Conservation (phyloP, 345 rosid genomes). For the Bruguiera sexangula region DNA sequence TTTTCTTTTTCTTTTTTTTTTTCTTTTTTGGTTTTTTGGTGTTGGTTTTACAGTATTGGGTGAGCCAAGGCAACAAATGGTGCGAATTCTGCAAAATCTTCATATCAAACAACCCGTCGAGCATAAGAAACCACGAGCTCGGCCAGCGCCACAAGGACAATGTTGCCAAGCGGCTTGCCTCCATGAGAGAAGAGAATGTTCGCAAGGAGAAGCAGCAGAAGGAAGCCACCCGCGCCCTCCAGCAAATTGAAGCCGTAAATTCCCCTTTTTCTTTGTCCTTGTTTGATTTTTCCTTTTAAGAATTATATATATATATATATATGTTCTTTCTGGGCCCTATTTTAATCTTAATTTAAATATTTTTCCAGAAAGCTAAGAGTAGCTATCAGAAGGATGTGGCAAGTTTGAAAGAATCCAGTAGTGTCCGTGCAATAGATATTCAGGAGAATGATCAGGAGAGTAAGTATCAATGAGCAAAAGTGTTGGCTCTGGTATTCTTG, state of each 20-base stretch:
- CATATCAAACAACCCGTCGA: constrained; percentile 69
- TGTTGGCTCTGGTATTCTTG: constrained; percentile 2
- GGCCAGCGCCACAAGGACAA: constrained; percentile 75
- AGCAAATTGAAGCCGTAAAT: constrained; percentile 93
- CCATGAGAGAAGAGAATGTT: constrained; percentile 72
- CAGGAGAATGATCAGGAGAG: constrained; percentile 51
- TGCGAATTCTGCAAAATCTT: constrained; percentile 93
- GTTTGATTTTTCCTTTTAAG: not conserved
- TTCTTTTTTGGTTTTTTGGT: no score
- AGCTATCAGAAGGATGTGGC: constrained; percentile 92
- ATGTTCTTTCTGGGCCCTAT: no score
- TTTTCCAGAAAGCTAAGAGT: constrained; percentile 79
- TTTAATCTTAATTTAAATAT: not conserved
- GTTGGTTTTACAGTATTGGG: constrained; percentile 64
- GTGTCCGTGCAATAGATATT: constrained; percentile 39
- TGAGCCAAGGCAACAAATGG: constrained; percentile 96
- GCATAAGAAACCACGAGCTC: constrained; percentile 92
- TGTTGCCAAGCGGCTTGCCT: constrained; percentile 65
- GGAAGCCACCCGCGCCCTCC: constrained; percentile 61
- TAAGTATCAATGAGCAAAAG: constrained; percentile 29
- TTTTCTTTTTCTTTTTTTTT: not conserved
- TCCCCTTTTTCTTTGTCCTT: not conserved
- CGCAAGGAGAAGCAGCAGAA: constrained; percentile 79
- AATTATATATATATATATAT: not conserved
- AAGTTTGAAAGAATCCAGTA: constrained; percentile 52